Percentiles rank a stretch among this genome's conserved stretches.
Conservation (phyloP, 768 basidiomycete species). For the Panaeolus papilionaceus region DNA sequence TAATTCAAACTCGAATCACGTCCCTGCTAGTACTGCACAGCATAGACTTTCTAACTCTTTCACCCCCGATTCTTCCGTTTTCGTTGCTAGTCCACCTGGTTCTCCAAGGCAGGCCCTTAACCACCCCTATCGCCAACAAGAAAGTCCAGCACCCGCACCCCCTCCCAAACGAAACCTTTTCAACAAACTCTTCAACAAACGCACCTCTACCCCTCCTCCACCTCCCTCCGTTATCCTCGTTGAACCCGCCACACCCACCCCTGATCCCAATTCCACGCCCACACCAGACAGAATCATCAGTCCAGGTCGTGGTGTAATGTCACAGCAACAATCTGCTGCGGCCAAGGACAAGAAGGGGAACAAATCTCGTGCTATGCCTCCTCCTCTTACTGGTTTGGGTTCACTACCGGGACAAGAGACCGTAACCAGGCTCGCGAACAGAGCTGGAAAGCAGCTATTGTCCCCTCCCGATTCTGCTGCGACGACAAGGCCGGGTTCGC, state of each 20-base stretch:
- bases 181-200: conserved; percentile 74
- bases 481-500: not conserved
- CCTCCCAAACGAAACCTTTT: conserved; percentile 66
- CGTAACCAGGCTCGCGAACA: not conserved
- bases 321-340: conserved; percentile 18
- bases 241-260: conserved; percentile 14
- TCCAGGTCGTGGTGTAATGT: conserved; percentile 18
- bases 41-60: not conserved
- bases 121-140: not conserved
- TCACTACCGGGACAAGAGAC: not conserved
- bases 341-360: conserved; percentile 20
- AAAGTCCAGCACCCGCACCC: conserved; percentile 29
- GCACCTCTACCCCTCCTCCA: conserved; percentile 30
- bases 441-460: not conserved
- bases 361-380: conserved; percentile 19
- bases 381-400: conserved; percentile 13
- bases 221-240: conserved; percentile 14
- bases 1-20: conserved; percentile 17
- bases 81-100: conserved; percentile 8
- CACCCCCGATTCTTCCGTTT: conserved; percentile 17
- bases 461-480: conserved; percentile 1
- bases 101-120: not conserved
- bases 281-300: conserved; percentile 10
- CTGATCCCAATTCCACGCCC: conserved; percentile 8
- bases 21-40: not conserved